phyloP scores from a whole-genome alignment of 305 asterid genomes.

The Plantago coronopus region DNA sequence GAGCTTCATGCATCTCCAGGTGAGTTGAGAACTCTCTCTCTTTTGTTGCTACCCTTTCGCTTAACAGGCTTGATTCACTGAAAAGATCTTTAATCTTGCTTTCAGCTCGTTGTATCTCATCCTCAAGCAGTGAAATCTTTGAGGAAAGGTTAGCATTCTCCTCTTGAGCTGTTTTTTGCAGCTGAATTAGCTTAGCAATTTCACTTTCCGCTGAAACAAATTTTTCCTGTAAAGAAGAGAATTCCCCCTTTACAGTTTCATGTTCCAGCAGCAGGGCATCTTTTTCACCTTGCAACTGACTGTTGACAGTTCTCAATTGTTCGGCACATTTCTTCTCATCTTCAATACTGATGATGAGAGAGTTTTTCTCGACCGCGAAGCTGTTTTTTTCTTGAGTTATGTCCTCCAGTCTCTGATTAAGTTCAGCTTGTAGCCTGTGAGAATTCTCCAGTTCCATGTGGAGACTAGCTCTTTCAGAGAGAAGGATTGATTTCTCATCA shows the following conservation, averaged over 20 bases:
- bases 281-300: slow-evolving; percentile 23
- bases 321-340: slow-evolving; percentile 18
- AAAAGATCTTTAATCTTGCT: slow-evolving; percentile 34
- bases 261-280: slow-evolving; percentile 15
- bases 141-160: slow-evolving; percentile 22
- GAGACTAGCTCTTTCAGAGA: slow-evolving; percentile 37
- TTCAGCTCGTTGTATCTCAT: slow-evolving; percentile 35
- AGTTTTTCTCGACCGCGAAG: slow-evolving; percentile 18
- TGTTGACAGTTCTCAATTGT: slow-evolving; percentile 20
- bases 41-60: slow-evolving; percentile 36
- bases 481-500: slow-evolving; percentile 35
- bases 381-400: slow-evolving; percentile 22
- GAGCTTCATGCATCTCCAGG: slow-evolving; percentile 47
- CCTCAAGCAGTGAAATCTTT: slow-evolving; percentile 26
- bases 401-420: slow-evolving; percentile 24
- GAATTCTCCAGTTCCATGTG: slow-evolving; percentile 32
- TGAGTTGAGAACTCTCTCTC: slow-evolving; percentile 45
- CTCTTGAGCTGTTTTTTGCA: slow-evolving; percentile 22
- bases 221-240: slow-evolving; percentile 20
- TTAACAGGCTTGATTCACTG: slow-evolving; percentile 36
- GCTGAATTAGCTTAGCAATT: slow-evolving; percentile 14
- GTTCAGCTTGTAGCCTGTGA: slow-evolving; percentile 22
- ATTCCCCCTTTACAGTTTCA: slow-evolving; percentile 13
- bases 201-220: slow-evolving; percentile 23
- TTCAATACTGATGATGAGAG: slow-evolving; percentile 17